phyloP scores from a whole-genome alignment of 192 early-diverging fungal species.

The Backusella tuberculispora region DNA sequence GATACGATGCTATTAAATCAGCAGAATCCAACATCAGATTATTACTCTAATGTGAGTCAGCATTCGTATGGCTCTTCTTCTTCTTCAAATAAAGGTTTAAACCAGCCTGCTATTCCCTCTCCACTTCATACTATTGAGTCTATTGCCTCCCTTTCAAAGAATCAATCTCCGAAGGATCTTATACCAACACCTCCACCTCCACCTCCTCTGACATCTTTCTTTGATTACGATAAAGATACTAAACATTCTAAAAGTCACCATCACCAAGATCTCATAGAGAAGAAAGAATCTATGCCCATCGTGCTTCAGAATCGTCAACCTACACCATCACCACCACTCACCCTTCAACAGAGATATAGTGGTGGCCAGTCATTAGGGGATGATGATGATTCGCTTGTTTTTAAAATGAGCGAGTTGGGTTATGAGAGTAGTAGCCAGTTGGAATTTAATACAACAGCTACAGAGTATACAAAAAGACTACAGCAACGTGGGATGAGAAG shows the following conservation, averaged over 20 bases:
- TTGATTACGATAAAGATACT: slow-evolving; percentile 4
- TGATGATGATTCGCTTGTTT: slow-evolving; percentile 43
- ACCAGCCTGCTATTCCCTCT: slow-evolving; percentile 15
- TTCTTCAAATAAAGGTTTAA: slow-evolving; percentile 13
- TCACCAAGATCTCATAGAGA: not conserved
- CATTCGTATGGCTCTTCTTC: slow-evolving; percentile 15
- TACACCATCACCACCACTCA: not conserved
- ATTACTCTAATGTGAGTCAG: not conserved
- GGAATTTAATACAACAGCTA: not conserved
- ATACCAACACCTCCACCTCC: not conserved
- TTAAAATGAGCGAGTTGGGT: slow-evolving; percentile 43
- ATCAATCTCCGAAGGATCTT: not conserved
- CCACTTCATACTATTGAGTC: slow-evolving; percentile 11
- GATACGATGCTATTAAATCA: slow-evolving; percentile 33
- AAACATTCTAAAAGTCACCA: not conserved
- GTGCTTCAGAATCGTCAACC: slow-evolving; percentile 7
- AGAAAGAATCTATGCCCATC: not conserved
- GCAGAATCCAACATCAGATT: slow-evolving; percentile 9
- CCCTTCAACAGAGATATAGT: not conserved
- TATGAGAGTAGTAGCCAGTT: not conserved
- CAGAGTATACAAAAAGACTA: not conserved
- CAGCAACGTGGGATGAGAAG: slow-evolving; percentile 11
- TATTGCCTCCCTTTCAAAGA: slow-evolving; percentile 1
- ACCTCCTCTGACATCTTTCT: not conserved
- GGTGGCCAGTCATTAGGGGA: slow-evolving; percentile 22